phyloP scores from a whole-genome alignment of 768 basidiomycete genomes.

The Suillus alpinus region DNA sequence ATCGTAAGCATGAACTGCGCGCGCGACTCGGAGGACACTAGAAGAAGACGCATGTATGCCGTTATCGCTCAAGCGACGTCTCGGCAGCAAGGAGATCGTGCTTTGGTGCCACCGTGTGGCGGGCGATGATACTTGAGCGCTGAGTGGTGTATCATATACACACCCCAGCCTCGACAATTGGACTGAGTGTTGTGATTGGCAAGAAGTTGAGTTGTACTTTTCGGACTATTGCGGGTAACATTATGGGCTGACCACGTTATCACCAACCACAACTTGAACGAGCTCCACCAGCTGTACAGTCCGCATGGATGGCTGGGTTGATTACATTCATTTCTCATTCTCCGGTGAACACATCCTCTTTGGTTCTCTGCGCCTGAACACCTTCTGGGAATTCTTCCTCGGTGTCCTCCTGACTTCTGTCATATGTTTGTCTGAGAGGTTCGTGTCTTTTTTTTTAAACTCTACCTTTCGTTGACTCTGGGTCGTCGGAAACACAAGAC shows the following conservation, averaged over 20 bases:
- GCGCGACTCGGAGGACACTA: too few species aligned
- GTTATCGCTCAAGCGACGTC: too few species aligned
- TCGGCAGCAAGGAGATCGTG: too few species aligned
- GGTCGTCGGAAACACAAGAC: slow-evolving; percentile 30
- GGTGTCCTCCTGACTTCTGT: slow-evolving; percentile 41
- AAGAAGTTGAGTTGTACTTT: not conserved
- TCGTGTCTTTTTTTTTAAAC: slow-evolving; percentile 10
- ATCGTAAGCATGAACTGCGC: too few species aligned
- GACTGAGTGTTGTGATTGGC: not conserved
- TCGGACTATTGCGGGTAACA: not conserved
- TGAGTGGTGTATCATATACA: too few species aligned
- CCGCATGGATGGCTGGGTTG: slow-evolving; percentile 38
- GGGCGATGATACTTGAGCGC: not conserved
- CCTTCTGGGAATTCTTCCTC: slow-evolving; percentile 46
- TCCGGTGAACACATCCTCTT: slow-evolving; percentile 48
- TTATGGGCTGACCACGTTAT: not conserved
- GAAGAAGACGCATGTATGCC: too few species aligned
- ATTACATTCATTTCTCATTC: slow-evolving; percentile 41
- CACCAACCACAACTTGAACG: not conserved
- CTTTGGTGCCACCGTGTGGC: not conserved
- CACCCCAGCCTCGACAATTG: not conserved
- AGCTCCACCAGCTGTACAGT: not conserved
- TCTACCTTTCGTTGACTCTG: not conserved
- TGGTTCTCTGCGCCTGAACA: slow-evolving; percentile 40
- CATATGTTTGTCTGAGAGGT: slow-evolving; percentile 63